These are phyloP conservation scores for Penicillium brasilianum DNA, from an alignment of 2,329 filamentous ascomycete species.

Conservation along the genomic window DNA sequence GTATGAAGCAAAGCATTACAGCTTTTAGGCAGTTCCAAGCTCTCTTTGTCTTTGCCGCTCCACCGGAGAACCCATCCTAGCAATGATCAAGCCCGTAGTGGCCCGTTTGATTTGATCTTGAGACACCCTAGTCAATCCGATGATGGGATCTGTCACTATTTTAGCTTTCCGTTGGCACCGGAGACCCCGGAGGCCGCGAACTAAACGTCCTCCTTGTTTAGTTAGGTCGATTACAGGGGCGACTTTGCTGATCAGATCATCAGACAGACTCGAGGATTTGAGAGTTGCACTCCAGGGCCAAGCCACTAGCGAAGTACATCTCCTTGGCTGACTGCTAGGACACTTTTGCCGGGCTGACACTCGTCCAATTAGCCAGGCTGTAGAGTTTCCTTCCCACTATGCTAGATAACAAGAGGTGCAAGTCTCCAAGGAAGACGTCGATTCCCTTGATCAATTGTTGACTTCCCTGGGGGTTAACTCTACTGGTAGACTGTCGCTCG, in stretches of 20 bases:
- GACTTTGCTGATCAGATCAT: constrained; percentile 12
- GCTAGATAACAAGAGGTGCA: too few relatives aligned
- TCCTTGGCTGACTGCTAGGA: neutral
- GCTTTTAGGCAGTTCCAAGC: neutral
- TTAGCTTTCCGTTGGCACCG: constrained; percentile 7
- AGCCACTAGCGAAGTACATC: neutral
- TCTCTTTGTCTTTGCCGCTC: neutral
- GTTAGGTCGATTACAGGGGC: neutral
- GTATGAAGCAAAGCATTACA: neutral
- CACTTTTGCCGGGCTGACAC: neutral
- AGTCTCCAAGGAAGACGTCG: neutral
- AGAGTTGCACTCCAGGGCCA: constrained; percentile 18
- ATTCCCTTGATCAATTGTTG: neutral
- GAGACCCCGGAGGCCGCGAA: neutral
- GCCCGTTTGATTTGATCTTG: neutral
- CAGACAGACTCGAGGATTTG: neutral
- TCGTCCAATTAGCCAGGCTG: neutral
- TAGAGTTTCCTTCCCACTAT: neutral
- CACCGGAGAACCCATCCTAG: neutral
- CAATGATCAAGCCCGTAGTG: neutral
- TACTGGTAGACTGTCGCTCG: constrained; percentile 14
- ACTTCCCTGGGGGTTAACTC: neutral
- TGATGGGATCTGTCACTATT: constrained; percentile 11
- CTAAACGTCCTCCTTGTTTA: neutral
- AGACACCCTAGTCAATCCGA: neutral